Percentiles rank a stretch among this genome's conserved stretches.
phyloP scores from a whole-genome alignment of 768 basidiomycete species.

The Lyophyllum shimeji region DNA sequence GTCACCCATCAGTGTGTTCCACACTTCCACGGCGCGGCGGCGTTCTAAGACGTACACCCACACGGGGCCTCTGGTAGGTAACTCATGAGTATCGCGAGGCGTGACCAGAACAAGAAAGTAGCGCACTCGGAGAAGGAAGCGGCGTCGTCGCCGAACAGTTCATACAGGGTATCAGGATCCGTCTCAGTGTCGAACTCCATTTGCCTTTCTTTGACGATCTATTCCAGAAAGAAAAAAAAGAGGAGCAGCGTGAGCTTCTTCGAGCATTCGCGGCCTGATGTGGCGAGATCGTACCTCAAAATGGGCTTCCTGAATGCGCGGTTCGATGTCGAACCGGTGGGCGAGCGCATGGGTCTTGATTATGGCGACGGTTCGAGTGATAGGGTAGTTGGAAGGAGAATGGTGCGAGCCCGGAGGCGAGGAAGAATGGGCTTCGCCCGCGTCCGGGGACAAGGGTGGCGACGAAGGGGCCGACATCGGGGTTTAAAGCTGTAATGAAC shows the following conservation, averaged over 20 bases:
- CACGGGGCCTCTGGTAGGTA: conserved; percentile 65
- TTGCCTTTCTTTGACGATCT: conserved; percentile 87
- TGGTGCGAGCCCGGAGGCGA: conserved; percentile 8
- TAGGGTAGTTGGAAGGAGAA: conserved; percentile 15
- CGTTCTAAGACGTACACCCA: conserved; percentile 91
- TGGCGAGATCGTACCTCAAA: conserved; percentile 62
- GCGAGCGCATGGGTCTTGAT: conserved; percentile 79
- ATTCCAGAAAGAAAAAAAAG: conserved; percentile 14
- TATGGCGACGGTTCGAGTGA: conserved; percentile 75
- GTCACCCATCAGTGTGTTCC: conserved; percentile 75
- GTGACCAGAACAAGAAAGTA: background rate
- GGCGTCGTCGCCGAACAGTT: conserved; percentile 79
- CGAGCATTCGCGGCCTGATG: conserved; percentile 6
- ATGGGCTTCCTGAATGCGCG: conserved; percentile 72
- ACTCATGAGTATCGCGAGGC: conserved; percentile 2
- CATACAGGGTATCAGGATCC: conserved; percentile 76
- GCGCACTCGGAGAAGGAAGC: conserved; percentile 76
- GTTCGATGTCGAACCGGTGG: conserved; percentile 79
- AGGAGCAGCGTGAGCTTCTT: conserved; percentile 16
- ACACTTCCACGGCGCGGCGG: conserved; percentile 77
- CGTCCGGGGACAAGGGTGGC: conserved; percentile 22
- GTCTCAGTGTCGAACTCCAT: conserved; percentile 87
- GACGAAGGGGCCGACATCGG: conserved; percentile 17
- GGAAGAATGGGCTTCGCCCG: conserved; percentile 9
- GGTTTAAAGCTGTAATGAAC: background rate